Conservation (phyloP, 306 rosid genomes). For the Lathyrus aphaca region DNA sequence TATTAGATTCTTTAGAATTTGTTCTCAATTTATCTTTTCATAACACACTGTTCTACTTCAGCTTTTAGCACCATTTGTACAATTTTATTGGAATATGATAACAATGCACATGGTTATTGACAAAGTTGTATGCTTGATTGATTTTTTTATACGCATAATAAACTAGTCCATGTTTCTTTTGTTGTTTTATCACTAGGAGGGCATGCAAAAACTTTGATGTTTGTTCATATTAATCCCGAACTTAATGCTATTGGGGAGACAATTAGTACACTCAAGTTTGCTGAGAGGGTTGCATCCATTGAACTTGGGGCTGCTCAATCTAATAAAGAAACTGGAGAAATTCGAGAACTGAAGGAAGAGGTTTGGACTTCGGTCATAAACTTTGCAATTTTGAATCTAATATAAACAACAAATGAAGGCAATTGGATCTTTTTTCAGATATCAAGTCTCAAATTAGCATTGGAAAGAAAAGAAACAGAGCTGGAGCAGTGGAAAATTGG, state of each 20-base stretch:
- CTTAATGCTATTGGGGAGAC: constrained; percentile 90
- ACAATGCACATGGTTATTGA: constrained; percentile 12
- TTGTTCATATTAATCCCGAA: constrained; percentile 98
- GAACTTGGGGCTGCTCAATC: constrained; percentile 96
- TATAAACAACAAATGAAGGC: background rate
- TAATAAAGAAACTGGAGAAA: constrained; percentile 89
- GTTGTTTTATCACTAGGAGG: constrained; percentile 65
- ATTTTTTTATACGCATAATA: constrained; percentile 1
- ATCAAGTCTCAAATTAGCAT: constrained; percentile 69
- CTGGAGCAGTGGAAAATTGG: constrained; percentile 67
- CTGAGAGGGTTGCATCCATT: constrained; percentile 93
- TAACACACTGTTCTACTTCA: background rate
- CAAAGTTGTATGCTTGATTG: background rate
- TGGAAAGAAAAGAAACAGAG: constrained; percentile 86
- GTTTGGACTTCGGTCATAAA: constrained; percentile 45
- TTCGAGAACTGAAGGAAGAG: constrained; percentile 90
- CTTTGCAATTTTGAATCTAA: constrained; percentile 28
- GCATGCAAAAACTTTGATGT: constrained; percentile 98
- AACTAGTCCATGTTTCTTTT: background rate
- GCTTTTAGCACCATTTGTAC: background rate
- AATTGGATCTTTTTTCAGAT: constrained; percentile 48
- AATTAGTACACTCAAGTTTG: constrained; percentile 95
- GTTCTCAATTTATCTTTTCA: constrained; percentile 23
- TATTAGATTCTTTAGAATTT: constrained; percentile 69
- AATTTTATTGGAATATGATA: background rate